phyloP scores from a whole-genome alignment of 2,329 filamentous ascomycete genomes.

The Alternaria novae-zelandiae region DNA sequence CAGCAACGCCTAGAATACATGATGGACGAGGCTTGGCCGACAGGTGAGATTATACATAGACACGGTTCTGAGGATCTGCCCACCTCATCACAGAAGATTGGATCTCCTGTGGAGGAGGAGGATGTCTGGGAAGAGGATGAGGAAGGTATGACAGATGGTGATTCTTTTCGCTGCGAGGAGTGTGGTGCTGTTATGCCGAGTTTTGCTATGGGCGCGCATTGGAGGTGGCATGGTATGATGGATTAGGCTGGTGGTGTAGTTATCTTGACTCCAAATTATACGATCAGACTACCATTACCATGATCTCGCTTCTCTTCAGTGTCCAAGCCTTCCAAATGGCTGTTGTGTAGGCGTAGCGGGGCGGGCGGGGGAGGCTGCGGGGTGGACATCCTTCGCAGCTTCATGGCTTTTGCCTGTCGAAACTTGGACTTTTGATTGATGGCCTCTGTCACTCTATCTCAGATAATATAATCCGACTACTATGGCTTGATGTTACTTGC shows the following conservation, averaged over 20 bases:
- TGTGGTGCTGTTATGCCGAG: conserved; percentile 63
- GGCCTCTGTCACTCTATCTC: too few relatives aligned
- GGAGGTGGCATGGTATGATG: conserved; percentile 57
- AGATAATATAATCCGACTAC: too few relatives aligned
- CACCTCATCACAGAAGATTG: conserved; percentile 30
- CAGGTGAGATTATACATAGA: neutral
- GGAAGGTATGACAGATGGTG: conserved; percentile 37
- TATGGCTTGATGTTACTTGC: too few relatives aligned
- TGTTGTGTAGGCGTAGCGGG: neutral
- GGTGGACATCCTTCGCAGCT: too few relatives aligned
- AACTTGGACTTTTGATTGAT: too few relatives aligned
- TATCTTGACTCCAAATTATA: neutral
- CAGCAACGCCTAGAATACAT: neutral
- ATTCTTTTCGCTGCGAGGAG: conserved; percentile 51
- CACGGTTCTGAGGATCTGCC: conserved; percentile 44
- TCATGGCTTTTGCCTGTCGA: too few relatives aligned
- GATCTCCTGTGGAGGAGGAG: conserved; percentile 15
- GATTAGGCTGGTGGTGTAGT: conserved; percentile 10
- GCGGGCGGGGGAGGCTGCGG: too few relatives aligned
- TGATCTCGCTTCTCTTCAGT: neutral
- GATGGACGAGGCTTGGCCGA: neutral
- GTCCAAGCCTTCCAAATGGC: neutral
- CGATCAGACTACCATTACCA: neutral
- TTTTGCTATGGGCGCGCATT: conserved; percentile 66
- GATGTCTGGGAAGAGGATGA: conserved; percentile 41